Evolutionary conservation across 139 green algal genomes (phyloP).

Genomic region (Closterium sp.): DNA sequence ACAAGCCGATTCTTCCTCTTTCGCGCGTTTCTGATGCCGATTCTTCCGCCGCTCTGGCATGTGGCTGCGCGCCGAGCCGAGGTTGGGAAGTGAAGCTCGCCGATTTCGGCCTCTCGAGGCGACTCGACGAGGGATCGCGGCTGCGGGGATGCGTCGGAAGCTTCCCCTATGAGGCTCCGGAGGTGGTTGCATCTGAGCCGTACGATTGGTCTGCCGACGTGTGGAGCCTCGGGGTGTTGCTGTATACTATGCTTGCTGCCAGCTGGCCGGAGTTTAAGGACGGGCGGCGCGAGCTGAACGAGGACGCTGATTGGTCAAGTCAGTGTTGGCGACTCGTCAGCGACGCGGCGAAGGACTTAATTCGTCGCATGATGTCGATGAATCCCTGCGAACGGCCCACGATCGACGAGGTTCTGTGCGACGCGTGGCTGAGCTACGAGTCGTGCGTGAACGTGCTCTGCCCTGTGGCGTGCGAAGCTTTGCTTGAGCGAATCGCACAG

Average conservation of each 20-base stretch:
- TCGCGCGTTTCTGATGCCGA: not conserved
- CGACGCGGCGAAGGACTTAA: not conserved
- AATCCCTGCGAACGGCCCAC: not conserved
- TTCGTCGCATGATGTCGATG: not conserved
- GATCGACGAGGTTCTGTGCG: not conserved
- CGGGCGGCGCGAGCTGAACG: not conserved
- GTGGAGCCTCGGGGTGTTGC: not conserved
- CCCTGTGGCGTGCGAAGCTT: not conserved
- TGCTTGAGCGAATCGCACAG: not conserved
- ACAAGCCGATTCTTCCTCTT: not conserved
- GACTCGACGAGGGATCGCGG: not conserved
- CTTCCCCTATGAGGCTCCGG: not conserved
- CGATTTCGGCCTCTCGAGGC: not conserved
- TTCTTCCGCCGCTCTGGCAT: not conserved
- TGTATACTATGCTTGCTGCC: not conserved
- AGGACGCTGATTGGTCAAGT: not conserved
- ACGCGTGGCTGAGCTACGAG: not conserved
- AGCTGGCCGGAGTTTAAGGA: not conserved
- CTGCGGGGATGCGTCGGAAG: not conserved
- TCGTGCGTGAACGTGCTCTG: not conserved
- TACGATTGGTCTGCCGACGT: not conserved
- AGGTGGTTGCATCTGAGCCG: not conserved
- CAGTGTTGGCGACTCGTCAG: not conserved
- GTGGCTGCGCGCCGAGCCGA: not conserved
- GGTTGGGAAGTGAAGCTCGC: not conserved